Conservation (phyloP, 306 rosid genomes). For the Astragalus glycyphyllos region DNA sequence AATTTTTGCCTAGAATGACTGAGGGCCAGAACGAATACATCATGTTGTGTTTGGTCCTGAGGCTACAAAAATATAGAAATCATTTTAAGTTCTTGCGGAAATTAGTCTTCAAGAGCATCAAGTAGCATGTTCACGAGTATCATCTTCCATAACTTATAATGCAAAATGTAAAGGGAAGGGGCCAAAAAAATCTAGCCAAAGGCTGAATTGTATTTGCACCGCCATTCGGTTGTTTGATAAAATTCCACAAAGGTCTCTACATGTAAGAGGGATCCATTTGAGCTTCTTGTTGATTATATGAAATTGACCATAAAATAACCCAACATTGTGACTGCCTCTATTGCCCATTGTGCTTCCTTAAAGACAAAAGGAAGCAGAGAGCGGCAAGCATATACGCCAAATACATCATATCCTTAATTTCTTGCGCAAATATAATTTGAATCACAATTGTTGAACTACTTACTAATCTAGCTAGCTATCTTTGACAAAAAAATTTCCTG, state of each 20-base stretch:
- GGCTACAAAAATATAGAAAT: conserved; percentile 12
- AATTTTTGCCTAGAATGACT: conserved; percentile 34
- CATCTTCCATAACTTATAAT: too few species aligned
- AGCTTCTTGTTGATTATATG: conserved; percentile 39
- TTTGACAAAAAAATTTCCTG: too few species aligned
- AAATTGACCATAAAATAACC: conserved; percentile 38
- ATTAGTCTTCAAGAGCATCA: conserved; percentile 29
- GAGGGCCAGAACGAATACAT: not conserved
- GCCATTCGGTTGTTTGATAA: conserved; percentile 45
- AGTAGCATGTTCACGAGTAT: too few species aligned
- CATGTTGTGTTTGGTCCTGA: conserved; percentile 5
- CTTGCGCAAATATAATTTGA: too few species aligned
- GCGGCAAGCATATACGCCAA: too few species aligned
- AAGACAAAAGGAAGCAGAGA: too few species aligned
- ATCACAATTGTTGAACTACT: too few species aligned
- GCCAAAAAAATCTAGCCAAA: too few species aligned
- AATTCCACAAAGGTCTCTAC: conserved; percentile 45
- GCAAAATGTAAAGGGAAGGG: too few species aligned
- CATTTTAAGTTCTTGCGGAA: conserved; percentile 23
- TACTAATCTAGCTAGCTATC: too few species aligned
- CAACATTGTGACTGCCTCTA: conserved; percentile 32
- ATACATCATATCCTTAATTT: too few species aligned
- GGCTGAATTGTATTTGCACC: conserved; percentile 9
- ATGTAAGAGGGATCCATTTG: conserved; percentile 27
- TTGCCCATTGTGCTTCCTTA: conserved; percentile 54